Evolutionary conservation across 352 stramenopile genomes (phyloP).

Genomic region (Saprolegnia diclina): DNA sequence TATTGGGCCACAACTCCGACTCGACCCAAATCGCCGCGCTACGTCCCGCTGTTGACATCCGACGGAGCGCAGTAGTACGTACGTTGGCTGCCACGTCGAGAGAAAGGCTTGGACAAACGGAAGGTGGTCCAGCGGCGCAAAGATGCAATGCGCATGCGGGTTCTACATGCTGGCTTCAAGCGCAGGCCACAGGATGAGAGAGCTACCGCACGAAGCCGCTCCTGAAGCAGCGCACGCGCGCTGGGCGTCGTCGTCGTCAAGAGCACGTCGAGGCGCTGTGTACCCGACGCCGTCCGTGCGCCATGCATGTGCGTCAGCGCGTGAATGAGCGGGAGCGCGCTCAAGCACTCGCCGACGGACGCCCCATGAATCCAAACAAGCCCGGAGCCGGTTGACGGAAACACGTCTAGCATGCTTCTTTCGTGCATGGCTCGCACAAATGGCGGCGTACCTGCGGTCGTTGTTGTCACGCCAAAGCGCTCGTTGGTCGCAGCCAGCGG

Average conservation of each 20-base stretch:
- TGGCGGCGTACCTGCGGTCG: neutral
- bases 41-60: neutral
- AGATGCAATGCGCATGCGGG: conserved; percentile 38
- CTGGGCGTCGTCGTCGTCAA: conserved; percentile 64
- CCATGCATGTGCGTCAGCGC: conserved; percentile 33
- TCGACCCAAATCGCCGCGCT: conserved; percentile 72
- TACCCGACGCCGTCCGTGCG: conserved; percentile 20
- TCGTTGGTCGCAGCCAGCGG: conserved; percentile 34
- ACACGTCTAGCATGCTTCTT: neutral
- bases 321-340: conserved; percentile 54
- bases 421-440: neutral
- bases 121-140: conserved; percentile 59
- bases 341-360: conserved; percentile 68
- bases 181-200: neutral
- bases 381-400: neutral
- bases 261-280: conserved; percentile 35
- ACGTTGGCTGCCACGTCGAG: conserved; percentile 57
- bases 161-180: conserved; percentile 27
- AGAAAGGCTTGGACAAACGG: conserved; percentile 52
- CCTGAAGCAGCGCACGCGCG: conserved; percentile 41
- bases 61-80: conserved; percentile 11
- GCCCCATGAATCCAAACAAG: conserved; percentile 69
- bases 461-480: conserved; percentile 44
- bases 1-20: conserved; percentile 74
- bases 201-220: conserved; percentile 10